Evolutionary conservation across 2,329 filamentous ascomycete species (phyloP).

Genomic region (Neonectria punicea): DNA sequence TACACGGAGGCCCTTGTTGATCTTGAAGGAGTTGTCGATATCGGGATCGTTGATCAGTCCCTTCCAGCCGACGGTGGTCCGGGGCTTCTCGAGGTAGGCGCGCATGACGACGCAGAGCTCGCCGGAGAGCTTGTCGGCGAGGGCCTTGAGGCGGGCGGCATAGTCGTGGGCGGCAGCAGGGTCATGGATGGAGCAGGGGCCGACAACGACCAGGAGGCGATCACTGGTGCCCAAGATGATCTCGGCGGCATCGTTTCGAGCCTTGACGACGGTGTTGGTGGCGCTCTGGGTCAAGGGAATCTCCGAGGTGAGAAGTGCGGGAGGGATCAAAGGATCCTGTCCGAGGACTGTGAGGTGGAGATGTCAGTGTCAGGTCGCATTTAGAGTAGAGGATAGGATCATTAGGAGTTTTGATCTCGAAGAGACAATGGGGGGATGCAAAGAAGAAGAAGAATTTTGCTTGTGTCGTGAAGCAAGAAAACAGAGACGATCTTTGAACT

Average conservation of each 20-base stretch:
- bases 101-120: conserved; percentile 97
- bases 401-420: not conserved
- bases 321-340: conserved; percentile 92
- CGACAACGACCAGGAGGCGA: conserved; percentile 92
- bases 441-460: not conserved
- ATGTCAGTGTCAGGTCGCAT: conserved; percentile 35
- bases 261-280: conserved; percentile 75
- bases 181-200: conserved; percentile 98
- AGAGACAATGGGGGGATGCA: not conserved
- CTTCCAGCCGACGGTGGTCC: conserved; percentile 99
- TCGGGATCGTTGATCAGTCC: conserved; percentile 99
- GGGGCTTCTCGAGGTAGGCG: conserved; percentile 98
- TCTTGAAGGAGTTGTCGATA: conserved; percentile 96
- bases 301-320: conserved; percentile 86
- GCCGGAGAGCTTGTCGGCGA: conserved; percentile 81
- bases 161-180: conserved; percentile 90
- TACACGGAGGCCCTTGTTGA: conserved; percentile 96
- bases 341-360: conserved; percentile 75
- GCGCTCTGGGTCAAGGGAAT: conserved; percentile 76
- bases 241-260: conserved; percentile 73
- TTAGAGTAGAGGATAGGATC: not conserved
- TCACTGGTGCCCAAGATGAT: conserved; percentile 85
- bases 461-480: not conserved
- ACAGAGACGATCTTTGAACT: not conserved
- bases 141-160: conserved; percentile 77